Evolutionary conservation across 1,139 yeast species (phyloP).

Genomic region (Saccharomyces pastorianus): DNA sequence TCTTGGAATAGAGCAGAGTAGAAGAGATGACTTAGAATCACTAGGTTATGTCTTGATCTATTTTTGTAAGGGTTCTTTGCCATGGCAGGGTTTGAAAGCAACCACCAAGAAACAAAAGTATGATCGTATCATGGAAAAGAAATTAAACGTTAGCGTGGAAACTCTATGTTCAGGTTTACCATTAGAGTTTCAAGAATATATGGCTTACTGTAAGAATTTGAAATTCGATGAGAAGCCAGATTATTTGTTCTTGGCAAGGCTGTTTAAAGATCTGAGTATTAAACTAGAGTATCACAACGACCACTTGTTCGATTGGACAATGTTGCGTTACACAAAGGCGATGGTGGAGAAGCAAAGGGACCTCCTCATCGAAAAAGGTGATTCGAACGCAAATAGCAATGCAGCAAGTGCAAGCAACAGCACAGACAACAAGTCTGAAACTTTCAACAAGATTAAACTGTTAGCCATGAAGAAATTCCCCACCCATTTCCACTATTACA

Average conservation of each 20-base stretch:
- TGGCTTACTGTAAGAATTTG: constrained; percentile 81
- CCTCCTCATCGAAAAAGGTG: constrained; percentile 12
- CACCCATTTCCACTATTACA: constrained; percentile 32
- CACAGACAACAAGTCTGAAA: constrained; percentile 25
- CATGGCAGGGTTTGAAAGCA: constrained; percentile 98
- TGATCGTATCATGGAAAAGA: constrained; percentile 93
- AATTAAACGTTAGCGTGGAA: constrained; percentile 87
- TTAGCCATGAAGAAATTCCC: constrained; percentile 32
- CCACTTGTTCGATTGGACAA: constrained; percentile 95
- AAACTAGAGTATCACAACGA: constrained; percentile 89
- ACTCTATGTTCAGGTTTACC: constrained; percentile 89
- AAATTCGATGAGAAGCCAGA: constrained; percentile 96
- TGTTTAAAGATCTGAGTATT: constrained; percentile 82
- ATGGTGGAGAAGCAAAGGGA: constrained; percentile 32
- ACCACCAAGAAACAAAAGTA: constrained; percentile 95
- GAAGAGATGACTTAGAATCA: constrained; percentile 94
- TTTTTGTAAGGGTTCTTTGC: constrained; percentile 90
- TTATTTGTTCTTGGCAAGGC: constrained; percentile 78
- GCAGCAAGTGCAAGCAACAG: constrained; percentile 7
- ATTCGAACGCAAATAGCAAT: constrained; percentile 7
- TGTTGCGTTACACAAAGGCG: constrained; percentile 69
- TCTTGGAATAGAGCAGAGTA: constrained; percentile 90
- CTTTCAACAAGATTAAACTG: constrained; percentile 28
- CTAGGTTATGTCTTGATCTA: constrained; percentile 91
- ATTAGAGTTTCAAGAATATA: constrained; percentile 76